Evolutionary conservation across 768 basidiomycete genomes (phyloP).

Genomic region (Leccinum subtestaceum): DNA sequence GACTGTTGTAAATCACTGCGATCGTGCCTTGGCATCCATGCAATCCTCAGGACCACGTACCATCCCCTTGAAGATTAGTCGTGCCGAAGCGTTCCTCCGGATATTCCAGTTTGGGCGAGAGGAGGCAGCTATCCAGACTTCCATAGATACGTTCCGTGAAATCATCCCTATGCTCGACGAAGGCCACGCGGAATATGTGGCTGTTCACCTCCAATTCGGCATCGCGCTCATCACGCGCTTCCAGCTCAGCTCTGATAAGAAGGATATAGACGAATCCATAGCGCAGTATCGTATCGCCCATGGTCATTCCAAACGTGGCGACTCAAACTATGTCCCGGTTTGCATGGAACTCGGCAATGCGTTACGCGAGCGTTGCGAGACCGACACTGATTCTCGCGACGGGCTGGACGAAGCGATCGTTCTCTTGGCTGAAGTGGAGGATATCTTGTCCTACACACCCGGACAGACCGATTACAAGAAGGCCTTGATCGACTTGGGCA

Average conservation of each 20-base stretch:
- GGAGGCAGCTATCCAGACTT: constrained; percentile 3
- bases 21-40: constrained; percentile 12
- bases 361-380: constrained; percentile 13
- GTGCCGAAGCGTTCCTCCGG: constrained; percentile 17
- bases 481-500: constrained; percentile 9
- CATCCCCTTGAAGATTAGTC: constrained; percentile 8
- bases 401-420: constrained; percentile 26
- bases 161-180: constrained; percentile 10
- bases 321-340: constrained; percentile 5
- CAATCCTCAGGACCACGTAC: background rate
- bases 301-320: constrained; percentile 7
- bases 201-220: constrained; percentile 13
- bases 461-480: constrained; percentile 4
- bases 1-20: constrained; percentile 20
- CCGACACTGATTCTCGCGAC: constrained; percentile 1
- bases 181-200: constrained; percentile 10
- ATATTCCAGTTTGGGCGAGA: constrained; percentile 11
- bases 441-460: constrained; percentile 4
- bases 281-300: constrained; percentile 11
- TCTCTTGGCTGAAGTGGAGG: constrained; percentile 19
- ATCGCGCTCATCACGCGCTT: constrained; percentile 22
- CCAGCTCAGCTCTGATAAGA: background rate
- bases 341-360: constrained; percentile 18
- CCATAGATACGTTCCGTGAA: constrained; percentile 15
- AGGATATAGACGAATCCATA: constrained; percentile 29